Conservation (phyloP, 164 flowering plant species). For the Chimonanthus praecox region DNA sequence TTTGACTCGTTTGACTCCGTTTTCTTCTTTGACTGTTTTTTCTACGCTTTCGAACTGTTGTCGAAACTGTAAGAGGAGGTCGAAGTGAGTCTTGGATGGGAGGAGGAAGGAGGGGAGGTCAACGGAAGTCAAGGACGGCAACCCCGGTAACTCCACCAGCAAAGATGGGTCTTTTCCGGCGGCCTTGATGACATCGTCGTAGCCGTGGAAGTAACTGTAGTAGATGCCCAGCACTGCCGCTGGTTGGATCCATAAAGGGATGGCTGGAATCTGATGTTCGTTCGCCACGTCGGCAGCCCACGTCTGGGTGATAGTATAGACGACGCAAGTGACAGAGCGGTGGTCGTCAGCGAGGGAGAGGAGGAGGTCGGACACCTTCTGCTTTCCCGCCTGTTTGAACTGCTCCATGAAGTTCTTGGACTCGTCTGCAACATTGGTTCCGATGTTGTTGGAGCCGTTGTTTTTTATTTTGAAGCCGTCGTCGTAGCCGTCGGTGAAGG, state of each 20-base stretch:
- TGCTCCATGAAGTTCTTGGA: neutral
- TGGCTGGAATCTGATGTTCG: slow-evolving; percentile 18
- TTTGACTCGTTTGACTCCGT: neutral
- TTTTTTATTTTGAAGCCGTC: neutral
- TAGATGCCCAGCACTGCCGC: slow-evolving; percentile 28
- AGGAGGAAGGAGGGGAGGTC: slow-evolving; percentile 36
- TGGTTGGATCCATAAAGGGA: slow-evolving; percentile 32
- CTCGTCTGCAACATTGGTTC: neutral
- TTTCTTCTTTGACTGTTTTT: slow-evolving; percentile 16
- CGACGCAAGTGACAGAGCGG: slow-evolving; percentile 21
- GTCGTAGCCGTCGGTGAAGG: slow-evolving; percentile 44
- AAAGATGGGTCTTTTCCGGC: slow-evolving; percentile 4
- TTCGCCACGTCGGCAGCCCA: slow-evolving; percentile 40
- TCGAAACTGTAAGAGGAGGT: neutral
- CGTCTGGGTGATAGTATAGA: slow-evolving; percentile 24
- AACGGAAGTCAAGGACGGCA: slow-evolving; percentile 22
- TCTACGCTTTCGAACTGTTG: slow-evolving; percentile 27
- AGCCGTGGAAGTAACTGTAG: slow-evolving; percentile 24
- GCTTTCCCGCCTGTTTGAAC: slow-evolving; percentile 12
- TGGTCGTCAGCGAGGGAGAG: neutral
- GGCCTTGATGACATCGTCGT: slow-evolving; percentile 8
- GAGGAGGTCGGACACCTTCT: slow-evolving; percentile 13
- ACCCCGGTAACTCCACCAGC: slow-evolving; percentile 20
- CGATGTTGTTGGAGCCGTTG: neutral
- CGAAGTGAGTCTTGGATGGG: neutral